A percentile compares a stretch with the other conserved stretches of the same genome.
Evolutionary conservation across 2,329 filamentous ascomycete species (phyloP).

Genomic region (Sporothrix inflata): DNA sequence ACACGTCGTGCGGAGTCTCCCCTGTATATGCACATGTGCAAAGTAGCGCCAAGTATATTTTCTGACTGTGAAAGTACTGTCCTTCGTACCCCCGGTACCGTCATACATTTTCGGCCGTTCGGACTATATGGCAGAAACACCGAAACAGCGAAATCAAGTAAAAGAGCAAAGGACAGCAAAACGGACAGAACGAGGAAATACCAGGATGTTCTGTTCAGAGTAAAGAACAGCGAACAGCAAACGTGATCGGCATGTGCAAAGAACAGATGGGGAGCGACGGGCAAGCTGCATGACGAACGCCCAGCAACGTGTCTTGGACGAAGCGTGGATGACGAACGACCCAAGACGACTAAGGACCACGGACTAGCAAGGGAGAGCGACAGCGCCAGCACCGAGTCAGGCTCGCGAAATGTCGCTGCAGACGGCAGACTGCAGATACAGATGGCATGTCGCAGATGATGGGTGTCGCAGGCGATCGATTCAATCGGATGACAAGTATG

Average conservation of each 20-base stretch:
- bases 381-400: background rate
- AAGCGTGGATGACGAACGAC: conserved; percentile 18
- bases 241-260: background rate
- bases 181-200: conserved; percentile 13
- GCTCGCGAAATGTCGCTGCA: background rate
- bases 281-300: background rate
- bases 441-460: conserved; percentile 1
- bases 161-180: background rate
- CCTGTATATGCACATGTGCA: background rate
- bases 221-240: background rate
- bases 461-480: background rate
- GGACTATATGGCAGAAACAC: conserved; percentile 22
- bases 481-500: background rate
- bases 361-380: background rate
- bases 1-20: background rate
- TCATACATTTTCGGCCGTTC: background rate
- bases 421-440: background rate
- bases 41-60: conserved; percentile 20
- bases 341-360: background rate
- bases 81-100: background rate
- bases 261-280: background rate
- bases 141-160: conserved; percentile 9
- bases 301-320: conserved; percentile 1
- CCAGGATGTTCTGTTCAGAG: background rate
- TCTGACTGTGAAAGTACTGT: background rate